Evolutionary conservation across 208 protist species (phyloP).

Genomic region (Phytomonas sp.): DNA sequence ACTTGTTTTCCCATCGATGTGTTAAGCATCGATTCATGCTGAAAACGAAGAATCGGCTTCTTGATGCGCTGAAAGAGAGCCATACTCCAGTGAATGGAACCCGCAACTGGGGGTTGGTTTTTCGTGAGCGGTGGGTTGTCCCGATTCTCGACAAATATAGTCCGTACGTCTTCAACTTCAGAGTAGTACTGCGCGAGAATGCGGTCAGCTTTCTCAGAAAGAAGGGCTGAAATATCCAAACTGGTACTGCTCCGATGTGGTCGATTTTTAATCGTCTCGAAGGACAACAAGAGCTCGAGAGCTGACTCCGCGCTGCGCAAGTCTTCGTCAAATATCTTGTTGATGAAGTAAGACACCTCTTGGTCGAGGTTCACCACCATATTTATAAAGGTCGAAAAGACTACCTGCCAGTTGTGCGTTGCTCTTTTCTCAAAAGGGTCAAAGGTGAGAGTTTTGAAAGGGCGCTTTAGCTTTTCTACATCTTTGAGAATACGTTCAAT

Average conservation of each 20-base stretch:
- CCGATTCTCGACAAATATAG: constrained; percentile 88
- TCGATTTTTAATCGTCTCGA: constrained; percentile 90
- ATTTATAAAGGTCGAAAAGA: constrained; percentile 90
- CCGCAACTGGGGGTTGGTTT: constrained; percentile 96
- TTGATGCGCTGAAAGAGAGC: constrained; percentile 96
- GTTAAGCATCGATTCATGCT: constrained; percentile 88
- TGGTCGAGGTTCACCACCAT: constrained; percentile 91
- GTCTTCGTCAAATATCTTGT: constrained; percentile 96
- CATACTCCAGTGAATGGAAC: constrained; percentile 94
- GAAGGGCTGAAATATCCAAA: constrained; percentile 88
- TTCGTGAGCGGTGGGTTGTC: constrained; percentile 92
- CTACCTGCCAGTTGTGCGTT: constrained; percentile 86
- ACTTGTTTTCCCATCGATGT: constrained; percentile 86
- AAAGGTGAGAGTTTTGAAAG: constrained; percentile 94
- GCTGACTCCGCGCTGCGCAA: constrained; percentile 95
- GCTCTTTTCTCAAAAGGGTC: constrained; percentile 94
- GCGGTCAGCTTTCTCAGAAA: constrained; percentile 93
- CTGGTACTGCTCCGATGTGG: constrained; percentile 49
- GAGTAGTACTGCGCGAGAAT: constrained; percentile 93
- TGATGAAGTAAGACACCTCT: constrained; percentile 93
- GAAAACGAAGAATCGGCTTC: constrained; percentile 94
- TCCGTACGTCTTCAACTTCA: constrained; percentile 87
- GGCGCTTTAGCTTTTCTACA: constrained; percentile 92
- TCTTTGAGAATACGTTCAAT: constrained; percentile 94
- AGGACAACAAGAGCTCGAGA: constrained; percentile 96